These are phyloP conservation scores for Rhynchospora pubera DNA, from an alignment of 176 grass and related monocot species.

Conservation along the genomic window DNA sequence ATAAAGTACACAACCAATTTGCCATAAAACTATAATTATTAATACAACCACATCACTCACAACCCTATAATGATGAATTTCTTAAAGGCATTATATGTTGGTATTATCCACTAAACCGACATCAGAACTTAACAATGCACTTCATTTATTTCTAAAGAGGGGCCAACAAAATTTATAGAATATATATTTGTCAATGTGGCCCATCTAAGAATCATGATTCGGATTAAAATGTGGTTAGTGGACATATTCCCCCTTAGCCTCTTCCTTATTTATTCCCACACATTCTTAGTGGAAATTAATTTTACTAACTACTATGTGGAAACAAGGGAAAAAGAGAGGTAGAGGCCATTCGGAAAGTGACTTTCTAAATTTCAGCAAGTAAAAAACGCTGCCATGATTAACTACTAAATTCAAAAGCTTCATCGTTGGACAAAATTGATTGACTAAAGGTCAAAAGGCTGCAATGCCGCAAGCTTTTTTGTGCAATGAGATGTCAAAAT, in stretches of 20 bases:
- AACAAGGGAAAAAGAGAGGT: not conserved
- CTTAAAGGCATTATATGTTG: slow-evolving; percentile 20
- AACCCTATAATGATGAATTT: slow-evolving; percentile 1
- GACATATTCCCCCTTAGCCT: not conserved
- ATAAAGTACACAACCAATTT: slow-evolving; percentile 17
- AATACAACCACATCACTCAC: not conserved
- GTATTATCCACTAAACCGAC: slow-evolving; percentile 16
- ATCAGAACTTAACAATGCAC: not conserved
- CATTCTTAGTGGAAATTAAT: slow-evolving; percentile 18
- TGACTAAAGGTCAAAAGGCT: not conserved
- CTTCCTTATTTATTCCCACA: slow-evolving; percentile 8
- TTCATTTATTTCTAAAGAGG: not conserved
- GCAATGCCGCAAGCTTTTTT: not conserved
- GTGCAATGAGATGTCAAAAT: not conserved
- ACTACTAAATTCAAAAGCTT: not conserved
- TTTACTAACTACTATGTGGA: not conserved
- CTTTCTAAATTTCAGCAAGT: slow-evolving; percentile 18
- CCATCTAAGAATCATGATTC: slow-evolving; percentile 18
- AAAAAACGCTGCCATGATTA: slow-evolving; percentile 13
- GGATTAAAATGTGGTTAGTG: slow-evolving; percentile 23
- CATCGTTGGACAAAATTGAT: not conserved
- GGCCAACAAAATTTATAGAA: not conserved
- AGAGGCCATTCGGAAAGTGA: slow-evolving; percentile 4
- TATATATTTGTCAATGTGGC: not conserved
- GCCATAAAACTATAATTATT: not conserved